phyloP scores from a whole-genome alignment of 2,329 filamentous ascomycete genomes.

The Aphanocladium album region DNA sequence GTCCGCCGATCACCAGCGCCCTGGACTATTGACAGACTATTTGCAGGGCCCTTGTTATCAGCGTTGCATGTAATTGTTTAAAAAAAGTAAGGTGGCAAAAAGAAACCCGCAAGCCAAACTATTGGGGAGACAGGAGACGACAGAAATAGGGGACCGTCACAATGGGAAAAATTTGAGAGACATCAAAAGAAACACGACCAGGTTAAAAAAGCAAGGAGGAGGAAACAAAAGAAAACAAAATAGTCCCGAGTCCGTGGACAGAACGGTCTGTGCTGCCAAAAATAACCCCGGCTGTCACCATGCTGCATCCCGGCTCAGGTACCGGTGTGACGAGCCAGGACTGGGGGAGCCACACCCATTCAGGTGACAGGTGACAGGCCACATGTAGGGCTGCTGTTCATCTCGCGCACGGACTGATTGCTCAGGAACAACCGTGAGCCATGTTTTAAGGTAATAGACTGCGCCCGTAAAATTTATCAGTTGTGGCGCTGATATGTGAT shows the following conservation, averaged over 20 bases:
- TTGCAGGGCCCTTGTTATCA: not conserved
- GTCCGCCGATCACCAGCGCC: slow-evolving; percentile 1
- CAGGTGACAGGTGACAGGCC: slow-evolving; percentile 2
- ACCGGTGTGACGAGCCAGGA: slow-evolving; percentile 6
- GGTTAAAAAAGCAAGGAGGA: not conserved
- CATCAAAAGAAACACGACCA: not conserved
- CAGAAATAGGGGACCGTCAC: not conserved
- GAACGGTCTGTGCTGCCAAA: not conserved
- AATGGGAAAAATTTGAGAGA: not conserved
- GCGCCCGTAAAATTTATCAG: not conserved
- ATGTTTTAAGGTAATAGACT: slow-evolving; percentile 7
- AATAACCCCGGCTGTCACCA: not conserved
- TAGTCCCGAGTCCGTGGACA: not conserved
- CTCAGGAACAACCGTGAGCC: slow-evolving; percentile 3
- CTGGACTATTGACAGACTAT: slow-evolving; percentile 1
- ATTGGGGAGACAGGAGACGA: not conserved
- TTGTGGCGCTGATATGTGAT: slow-evolving; percentile 7
- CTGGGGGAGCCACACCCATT: not conserved
- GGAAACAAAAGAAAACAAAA: not conserved
- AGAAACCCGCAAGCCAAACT: not conserved
- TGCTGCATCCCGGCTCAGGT: not conserved
- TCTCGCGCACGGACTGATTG: slow-evolving; percentile 8
- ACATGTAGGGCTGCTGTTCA: not conserved
- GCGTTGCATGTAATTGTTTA: not conserved
- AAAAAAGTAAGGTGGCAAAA: not conserved